Evolutionary conservation across 2,329 filamentous ascomycete species (phyloP), one percentile per base, ranked within the genome.

Genomic region (Microsporum audouinii): DNA sequence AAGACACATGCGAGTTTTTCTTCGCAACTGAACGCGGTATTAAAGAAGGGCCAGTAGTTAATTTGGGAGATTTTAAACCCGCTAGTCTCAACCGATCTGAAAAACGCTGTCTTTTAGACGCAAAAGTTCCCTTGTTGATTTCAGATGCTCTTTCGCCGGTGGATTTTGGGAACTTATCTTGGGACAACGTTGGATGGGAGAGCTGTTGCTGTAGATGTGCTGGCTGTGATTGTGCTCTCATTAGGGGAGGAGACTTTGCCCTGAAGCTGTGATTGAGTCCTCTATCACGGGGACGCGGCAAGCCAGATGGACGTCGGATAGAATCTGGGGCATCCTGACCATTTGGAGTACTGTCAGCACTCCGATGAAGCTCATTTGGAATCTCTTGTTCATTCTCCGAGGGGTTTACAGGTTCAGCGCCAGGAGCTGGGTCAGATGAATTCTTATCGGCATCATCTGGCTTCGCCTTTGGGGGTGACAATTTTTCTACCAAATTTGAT

Each of bases 1-100:
- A 91, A 6, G 91, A 95, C 1, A 99, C 94, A 68, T 88, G 89
- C 2, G 88, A 84, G 59, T 86, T 82, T 65, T 85, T 86, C 57
- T 72, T 70, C 58, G 88, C 85, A 33, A 96, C 84, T 31, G 94
- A 94, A 36, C 94, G 85, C 33, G 91, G 91, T 63, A 99, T 97
- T 47, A 92, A 81, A 0, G 94, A 97, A 38, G 80, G 78, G 0
- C 72, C 72, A 2, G 76, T 70, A 2, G 77, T 65, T 47, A 77
- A 68, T 63, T 82, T 82, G 39, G 74, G 71, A 62, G 76, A 74
- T 69, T 91, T 92, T 61, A 89, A 75, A 2, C 83, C 79, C 33
- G 79, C 80, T 1, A 92, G 74, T 0, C 85, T 85, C 10, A 91
- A 76, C 60, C 87, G 84, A 65, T 90, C 90, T 12, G 84, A 84